Percentiles rank a stretch among this genome's conserved stretches.
Conservation (phyloP, 1,284 basidiomycete species). For the Anthracocystis panici-leucophaei region DNA sequence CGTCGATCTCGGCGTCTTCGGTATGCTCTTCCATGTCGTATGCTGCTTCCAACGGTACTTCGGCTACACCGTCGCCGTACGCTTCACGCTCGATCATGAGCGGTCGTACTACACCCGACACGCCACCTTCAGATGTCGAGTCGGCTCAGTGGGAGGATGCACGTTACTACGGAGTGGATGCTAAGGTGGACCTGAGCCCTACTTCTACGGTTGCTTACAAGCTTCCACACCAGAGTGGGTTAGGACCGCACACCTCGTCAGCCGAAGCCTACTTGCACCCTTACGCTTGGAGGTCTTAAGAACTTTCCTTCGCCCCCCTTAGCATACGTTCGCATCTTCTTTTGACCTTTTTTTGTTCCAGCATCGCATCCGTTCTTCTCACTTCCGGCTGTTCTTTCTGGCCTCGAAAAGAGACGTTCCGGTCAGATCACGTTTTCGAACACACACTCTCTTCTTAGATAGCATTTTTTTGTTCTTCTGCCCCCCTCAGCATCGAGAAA, state of each 20-base stretch:
- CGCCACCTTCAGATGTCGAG: conserved; percentile 60
- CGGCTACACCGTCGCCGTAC: conserved; percentile 54
- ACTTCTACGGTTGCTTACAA: conserved; percentile 27
- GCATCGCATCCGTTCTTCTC: conserved; percentile 4
- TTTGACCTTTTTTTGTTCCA: not conserved
- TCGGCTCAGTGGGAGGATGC: conserved; percentile 41
- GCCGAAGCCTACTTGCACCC: conserved; percentile 45
- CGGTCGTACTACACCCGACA: conserved; percentile 65
- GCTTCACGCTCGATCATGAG: conserved; percentile 47
- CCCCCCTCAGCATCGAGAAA: too few species aligned
- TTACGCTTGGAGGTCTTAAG: conserved; percentile 41
- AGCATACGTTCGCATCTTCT: not conserved
- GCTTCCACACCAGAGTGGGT: conserved; percentile 15
- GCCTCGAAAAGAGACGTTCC: conserved; percentile 12
- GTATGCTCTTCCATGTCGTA: conserved; percentile 51
- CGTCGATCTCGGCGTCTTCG: conserved; percentile 52
- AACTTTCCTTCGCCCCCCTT: too few species aligned
- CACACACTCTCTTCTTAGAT: not conserved
- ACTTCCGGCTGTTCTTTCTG: not conserved
- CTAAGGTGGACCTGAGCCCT: conserved; percentile 28
- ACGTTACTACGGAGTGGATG: conserved; percentile 34
- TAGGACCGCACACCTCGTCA: conserved; percentile 19
- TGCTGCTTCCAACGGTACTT: conserved; percentile 28
- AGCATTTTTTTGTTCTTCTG: too few species aligned
- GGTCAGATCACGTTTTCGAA: not conserved